A percentile compares a stretch with the other conserved stretches of the same genome.
phyloP scores from a whole-genome alignment of 225 moss, liverwort and hornwort species.

The Pseudisothecium myosuroides region DNA sequence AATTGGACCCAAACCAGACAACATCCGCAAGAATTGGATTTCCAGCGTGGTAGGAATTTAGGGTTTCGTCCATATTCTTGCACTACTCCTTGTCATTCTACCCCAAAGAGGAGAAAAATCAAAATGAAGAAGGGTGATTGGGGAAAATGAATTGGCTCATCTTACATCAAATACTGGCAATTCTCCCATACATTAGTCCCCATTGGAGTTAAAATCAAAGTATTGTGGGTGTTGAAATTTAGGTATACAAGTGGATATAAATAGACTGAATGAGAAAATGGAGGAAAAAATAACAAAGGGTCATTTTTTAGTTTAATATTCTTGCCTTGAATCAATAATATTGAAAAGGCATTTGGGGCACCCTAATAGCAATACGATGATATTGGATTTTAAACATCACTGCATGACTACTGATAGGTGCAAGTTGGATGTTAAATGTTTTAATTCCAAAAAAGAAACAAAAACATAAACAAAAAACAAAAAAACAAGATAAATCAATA shows the following conservation, averaged over 20 bases:
- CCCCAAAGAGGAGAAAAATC: too few species aligned
- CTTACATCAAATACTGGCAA: rapidly evolving
- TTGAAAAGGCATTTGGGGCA: background rate
- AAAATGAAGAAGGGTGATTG: background rate
- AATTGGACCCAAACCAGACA: background rate
- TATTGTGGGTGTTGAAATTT: background rate
- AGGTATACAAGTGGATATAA: rapidly evolving
- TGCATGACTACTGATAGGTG: background rate
- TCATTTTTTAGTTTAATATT: background rate
- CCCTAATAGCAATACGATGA: background rate
- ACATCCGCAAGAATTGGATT: too few species aligned
- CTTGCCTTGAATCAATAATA: background rate
- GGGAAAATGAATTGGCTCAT: rapidly evolving
- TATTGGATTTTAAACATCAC: too few species aligned
- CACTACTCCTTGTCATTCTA: too few species aligned
- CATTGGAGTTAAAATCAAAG: background rate
- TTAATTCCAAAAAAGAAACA: background rate
- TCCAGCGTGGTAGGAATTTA: background rate
- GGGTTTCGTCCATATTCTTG: background rate
- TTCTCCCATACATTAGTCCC: background rate
- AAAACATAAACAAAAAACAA: too few species aligned
- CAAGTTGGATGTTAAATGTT: background rate
- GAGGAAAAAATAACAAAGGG: background rate
- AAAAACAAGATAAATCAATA: background rate
- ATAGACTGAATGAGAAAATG: background rate